phyloP scores from a whole-genome alignment of 768 basidiomycete genomes.

The Mycena alexandri region DNA sequence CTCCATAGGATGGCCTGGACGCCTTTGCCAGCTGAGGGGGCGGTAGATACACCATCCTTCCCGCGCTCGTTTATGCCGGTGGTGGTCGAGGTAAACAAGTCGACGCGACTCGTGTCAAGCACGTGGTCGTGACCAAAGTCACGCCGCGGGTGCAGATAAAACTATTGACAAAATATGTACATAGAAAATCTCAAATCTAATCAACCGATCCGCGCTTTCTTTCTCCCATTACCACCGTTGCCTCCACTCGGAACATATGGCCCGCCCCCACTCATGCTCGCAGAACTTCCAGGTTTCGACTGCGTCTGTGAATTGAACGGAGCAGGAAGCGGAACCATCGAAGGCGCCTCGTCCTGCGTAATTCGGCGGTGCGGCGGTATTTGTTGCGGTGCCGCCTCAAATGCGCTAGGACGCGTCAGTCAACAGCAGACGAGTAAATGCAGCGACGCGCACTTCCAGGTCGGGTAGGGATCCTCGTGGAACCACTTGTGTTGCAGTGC shows the following conservation, averaged over 20 bases:
- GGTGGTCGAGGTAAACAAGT: no score
- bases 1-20: conserved; percentile 72
- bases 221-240: conserved; percentile 30
- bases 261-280: conserved; percentile 38
- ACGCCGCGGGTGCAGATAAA: no score
- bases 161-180: no score
- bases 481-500: conserved; percentile 94
- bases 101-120: no score
- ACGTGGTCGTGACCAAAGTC: no score
- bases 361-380: conserved; percentile 90
- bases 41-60: conserved; percentile 76
- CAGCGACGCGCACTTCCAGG: conserved; percentile 75
- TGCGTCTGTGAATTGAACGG: conserved; percentile 37
- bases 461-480: conserved; percentile 88
- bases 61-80: no score
- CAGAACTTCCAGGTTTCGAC: conserved; percentile 41
- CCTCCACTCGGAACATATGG: conserved; percentile 35
- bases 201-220: conserved; percentile 31
- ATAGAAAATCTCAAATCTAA: neutral
- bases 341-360: conserved; percentile 92
- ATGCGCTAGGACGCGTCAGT: conserved; percentile 66
- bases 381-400: conserved; percentile 75
- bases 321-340: conserved; percentile 79
- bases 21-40: conserved; percentile 77
- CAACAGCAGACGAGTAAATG: neutral